Conservation (phyloP, 345 rosid genomes). For the Eucalyptus shirleyi region DNA sequence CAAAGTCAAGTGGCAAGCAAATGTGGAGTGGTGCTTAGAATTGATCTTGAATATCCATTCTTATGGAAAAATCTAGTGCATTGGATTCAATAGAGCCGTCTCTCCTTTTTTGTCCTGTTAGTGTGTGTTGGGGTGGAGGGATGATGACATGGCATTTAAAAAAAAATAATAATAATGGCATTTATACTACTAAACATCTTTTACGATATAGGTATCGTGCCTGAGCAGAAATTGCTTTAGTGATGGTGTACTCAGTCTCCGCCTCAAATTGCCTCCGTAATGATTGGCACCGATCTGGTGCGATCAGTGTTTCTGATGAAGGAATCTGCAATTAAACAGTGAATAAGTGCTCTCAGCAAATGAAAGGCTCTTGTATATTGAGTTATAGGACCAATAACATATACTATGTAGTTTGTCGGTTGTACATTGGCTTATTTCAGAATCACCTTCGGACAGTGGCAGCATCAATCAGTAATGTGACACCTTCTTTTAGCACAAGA, state of each 20-base stretch:
- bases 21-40: not conserved
- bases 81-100: not conserved
- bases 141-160: not conserved
- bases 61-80: not conserved
- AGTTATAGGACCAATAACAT: not conserved
- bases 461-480: not conserved
- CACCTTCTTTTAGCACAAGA: not conserved
- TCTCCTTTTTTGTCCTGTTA: not conserved
- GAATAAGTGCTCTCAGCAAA: constrained; percentile 34
- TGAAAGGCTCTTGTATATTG: not conserved
- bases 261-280: constrained; percentile 74
- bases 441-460: not conserved
- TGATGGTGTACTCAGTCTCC: constrained; percentile 60
- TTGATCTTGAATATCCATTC: not conserved
- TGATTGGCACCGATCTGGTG: constrained; percentile 74
- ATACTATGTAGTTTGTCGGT: not conserved
- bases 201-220: not conserved
- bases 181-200: not conserved
- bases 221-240: constrained; percentile 9
- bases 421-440: not conserved
- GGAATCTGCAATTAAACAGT: constrained; percentile 18
- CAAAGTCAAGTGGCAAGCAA: not conserved
- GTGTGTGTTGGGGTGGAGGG: not conserved
- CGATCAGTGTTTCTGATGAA: constrained; percentile 11
- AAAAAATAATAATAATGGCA: not conserved